phyloP scores from a whole-genome alignment of 2,329 filamentous ascomycete species.

The Beauveria pseudobassiana region DNA sequence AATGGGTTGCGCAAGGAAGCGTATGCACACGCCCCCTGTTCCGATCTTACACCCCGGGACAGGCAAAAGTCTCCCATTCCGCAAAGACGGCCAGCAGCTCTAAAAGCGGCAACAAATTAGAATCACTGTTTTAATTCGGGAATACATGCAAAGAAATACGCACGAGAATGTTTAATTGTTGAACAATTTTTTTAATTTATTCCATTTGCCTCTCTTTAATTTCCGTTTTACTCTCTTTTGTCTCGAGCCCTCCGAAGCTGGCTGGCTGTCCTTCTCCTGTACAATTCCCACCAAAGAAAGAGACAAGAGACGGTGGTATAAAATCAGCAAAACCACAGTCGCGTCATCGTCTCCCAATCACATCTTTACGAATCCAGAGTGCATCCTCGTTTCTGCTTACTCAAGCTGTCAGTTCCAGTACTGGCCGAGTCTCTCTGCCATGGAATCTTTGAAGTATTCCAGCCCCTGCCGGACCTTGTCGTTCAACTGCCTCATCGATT shows the following conservation, averaged over 20 bases:
- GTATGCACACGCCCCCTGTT: too few relatives aligned
- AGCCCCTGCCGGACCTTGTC: background rate
- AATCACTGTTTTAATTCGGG: too few relatives aligned
- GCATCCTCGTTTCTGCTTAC: too few relatives aligned
- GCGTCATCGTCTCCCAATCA: background rate
- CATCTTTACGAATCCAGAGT: background rate
- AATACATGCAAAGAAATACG: too few relatives aligned
- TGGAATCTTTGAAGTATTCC: slow-evolving; percentile 4
- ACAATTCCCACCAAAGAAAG: background rate
- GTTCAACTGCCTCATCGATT: background rate
- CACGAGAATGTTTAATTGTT: background rate
- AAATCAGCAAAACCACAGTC: background rate
- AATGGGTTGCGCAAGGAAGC: background rate
- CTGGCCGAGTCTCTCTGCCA: background rate
- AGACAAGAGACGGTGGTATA: background rate
- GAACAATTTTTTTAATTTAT: background rate
- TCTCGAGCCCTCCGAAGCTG: too few relatives aligned
- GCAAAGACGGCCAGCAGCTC: too few relatives aligned
- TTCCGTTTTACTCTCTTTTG: background rate
- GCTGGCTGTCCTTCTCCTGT: background rate
- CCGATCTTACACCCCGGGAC: too few relatives aligned
- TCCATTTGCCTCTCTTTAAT: background rate
- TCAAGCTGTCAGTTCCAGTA: background rate
- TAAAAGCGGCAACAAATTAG: too few relatives aligned
- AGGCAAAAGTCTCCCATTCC: too few relatives aligned